A percentile compares a stretch with the other conserved stretches of the same genome.
Conservation (phyloP, 2,329 filamentous ascomycete genomes). For the Teratosphaeria gauchensis region DNA sequence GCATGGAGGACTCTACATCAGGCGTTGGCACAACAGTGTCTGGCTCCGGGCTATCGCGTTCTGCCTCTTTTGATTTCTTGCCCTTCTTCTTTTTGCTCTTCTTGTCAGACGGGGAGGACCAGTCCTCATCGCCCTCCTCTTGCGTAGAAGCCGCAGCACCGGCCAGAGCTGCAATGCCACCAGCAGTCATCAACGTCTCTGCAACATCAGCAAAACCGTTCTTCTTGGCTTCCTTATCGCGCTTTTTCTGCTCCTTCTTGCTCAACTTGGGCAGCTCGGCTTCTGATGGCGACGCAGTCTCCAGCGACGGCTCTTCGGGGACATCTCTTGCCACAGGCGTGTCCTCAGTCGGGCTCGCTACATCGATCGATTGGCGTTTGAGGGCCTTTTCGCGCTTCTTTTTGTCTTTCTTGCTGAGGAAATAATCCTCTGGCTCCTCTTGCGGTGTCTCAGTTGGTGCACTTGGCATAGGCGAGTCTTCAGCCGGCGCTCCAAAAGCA, state of each 20-base stretch:
- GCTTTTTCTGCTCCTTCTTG: slow-evolving; percentile 32
- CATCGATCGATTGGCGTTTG: slow-evolving; percentile 1
- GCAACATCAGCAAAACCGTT: slow-evolving; percentile 21
- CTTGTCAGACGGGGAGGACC: slow-evolving; percentile 12
- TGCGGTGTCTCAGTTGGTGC: background rate
- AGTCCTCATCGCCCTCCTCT: slow-evolving; percentile 14
- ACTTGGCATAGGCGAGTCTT: background rate
- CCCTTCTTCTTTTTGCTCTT: slow-evolving; percentile 28
- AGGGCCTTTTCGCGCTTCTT: slow-evolving; percentile 38
- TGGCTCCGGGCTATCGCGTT: slow-evolving; percentile 25
- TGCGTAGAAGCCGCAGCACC: slow-evolving; percentile 8
- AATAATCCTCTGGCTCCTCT: slow-evolving; percentile 5
- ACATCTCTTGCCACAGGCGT: background rate
- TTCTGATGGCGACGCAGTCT: slow-evolving; percentile 2
- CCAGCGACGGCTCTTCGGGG: slow-evolving; percentile 3
- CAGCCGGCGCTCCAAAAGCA: background rate
- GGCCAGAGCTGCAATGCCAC: slow-evolving; percentile 10
- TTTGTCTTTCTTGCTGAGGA: slow-evolving; percentile 41
- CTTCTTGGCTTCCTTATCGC: slow-evolving; percentile 33
- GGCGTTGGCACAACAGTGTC: slow-evolving; percentile 9
- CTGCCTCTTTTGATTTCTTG: slow-evolving; percentile 24
- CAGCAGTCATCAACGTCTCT: slow-evolving; percentile 17
- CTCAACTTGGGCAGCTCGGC: slow-evolving; percentile 22
- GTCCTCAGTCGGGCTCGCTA: background rate
- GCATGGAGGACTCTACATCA: slow-evolving; percentile 14